These are phyloP conservation scores for Acanthamoeba royreba DNA, from an alignment of 208 protist genomes.

Conservation along the genomic window DNA sequence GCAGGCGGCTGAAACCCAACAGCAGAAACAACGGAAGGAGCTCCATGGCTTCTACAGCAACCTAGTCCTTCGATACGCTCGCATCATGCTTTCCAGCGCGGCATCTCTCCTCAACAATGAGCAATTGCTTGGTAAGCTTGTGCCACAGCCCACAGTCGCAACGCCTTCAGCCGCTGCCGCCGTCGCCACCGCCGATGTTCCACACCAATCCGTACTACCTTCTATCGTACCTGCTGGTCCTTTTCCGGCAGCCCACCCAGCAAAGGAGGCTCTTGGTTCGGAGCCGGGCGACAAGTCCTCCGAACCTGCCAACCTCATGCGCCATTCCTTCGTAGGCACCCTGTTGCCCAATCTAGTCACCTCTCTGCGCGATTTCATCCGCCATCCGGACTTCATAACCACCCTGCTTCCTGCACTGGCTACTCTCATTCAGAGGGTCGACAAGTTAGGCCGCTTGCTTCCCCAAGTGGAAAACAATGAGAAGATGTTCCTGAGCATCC, in stretches of 20 bases:
- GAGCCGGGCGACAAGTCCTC: not conserved
- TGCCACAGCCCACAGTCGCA: no score
- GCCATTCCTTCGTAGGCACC: not conserved
- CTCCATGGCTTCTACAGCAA: not conserved
- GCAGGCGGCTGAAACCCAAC: no score
- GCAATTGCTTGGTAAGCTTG: not conserved
- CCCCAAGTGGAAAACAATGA: not conserved
- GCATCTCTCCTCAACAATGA: not conserved
- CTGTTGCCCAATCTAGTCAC: not conserved
- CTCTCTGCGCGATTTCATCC: not conserved
- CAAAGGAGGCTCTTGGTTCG: no score
- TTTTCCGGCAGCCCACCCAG: no score
- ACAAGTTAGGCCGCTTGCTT: not conserved
- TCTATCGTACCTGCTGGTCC: no score
- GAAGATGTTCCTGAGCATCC: not conserved
- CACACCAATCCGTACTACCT: no score
- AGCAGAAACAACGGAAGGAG: not conserved
- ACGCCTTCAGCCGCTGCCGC: no score
- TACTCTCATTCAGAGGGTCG: not conserved
- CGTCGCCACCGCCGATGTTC: no score
- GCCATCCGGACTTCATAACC: not conserved
- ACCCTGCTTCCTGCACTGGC: not conserved
- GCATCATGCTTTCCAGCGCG: not conserved
- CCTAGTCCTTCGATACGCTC: not conserved
- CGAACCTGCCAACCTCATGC: not conserved